phyloP scores from a whole-genome alignment of 2,329 filamentous ascomycete genomes.

The Dryadomyces sulphureus region DNA sequence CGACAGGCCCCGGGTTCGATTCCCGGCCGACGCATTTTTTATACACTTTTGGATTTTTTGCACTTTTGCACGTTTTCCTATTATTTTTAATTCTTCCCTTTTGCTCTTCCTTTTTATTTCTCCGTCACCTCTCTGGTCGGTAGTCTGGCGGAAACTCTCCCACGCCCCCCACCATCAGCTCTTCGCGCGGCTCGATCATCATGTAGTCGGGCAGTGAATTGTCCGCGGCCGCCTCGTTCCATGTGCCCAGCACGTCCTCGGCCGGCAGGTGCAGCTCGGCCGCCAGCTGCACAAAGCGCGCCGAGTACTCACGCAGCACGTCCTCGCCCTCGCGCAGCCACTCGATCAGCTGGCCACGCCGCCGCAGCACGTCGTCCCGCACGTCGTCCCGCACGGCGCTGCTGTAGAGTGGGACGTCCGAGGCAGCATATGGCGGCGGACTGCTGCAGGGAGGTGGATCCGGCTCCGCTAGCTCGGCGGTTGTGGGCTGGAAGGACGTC shows the following conservation, averaged over 20 bases:
- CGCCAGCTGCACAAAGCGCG: constrained; percentile 16
- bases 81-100: no score
- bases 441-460: neutral
- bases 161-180: constrained; percentile 18
- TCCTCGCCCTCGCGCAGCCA: constrained; percentile 17
- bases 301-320: constrained; percentile 17
- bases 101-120: no score
- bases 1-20: no score
- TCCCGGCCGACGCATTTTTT: no score
- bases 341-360: constrained; percentile 16
- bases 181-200: constrained; percentile 15
- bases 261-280: constrained; percentile 13
- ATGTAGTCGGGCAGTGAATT: constrained; percentile 17
- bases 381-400: no score
- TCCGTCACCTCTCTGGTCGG: no score
- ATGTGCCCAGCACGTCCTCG: constrained; percentile 17
- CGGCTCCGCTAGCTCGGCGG: neutral
- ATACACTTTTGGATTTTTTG: no score
- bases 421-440: constrained; percentile 14
- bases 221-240: constrained; percentile 17
- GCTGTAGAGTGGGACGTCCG: constrained; percentile 15
- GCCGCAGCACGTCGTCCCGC: constrained; percentile 15
- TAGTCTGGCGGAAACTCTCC: constrained; percentile 17
- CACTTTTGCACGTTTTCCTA: no score
- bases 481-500: neutral